Base-by-base conservation (phyloP, 2,329 filamentous ascomycete species). In the Sporothrix protearum region DNA sequence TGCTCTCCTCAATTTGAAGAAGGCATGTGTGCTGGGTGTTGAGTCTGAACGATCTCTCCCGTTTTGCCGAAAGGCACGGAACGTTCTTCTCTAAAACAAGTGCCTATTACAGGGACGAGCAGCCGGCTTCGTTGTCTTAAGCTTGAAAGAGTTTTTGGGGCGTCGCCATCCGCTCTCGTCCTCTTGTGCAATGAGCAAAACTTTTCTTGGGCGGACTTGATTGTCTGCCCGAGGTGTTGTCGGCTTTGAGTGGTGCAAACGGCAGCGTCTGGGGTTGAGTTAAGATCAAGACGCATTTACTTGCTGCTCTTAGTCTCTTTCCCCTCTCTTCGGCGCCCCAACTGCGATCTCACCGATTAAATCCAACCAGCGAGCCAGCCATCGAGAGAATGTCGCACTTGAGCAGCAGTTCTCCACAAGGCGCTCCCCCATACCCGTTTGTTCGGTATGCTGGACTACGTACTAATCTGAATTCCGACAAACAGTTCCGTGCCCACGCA, bases 381-480 rank as follows among this genome's bases (percentile, higher is more conserved):
- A 92, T 88, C 89, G 86, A 84, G 91, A 94, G 92, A 96, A 96
- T 95, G 92, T 90, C 89, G 92, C 92, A 84, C 86, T 90, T 85
- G 87, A 90, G 91, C 92, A 91, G 91, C 93, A 97, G 85, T 96
- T 96, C 93, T 94, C 89, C 89, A 89, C 89, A 89, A 89, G 91
- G 92, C 92, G 91, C 89, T 90, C 86, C 86, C 39, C 84, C 67
- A 68, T 68, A 63, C 70, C 83, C 42, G 42, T 47, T 47, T 47
- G 42, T 85, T 81, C 86, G 68, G 85, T 87, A 85, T 88, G 85
- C 82, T 86, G 90, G 88, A 88, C 86, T 86, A 88, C 87, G 89
- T 90, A 92, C 91, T 92, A 89, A 93, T 92, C 90, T 93, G 83
- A 89, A 83, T 72, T 8, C 33, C 33, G 33, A 36, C 70, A 75